Conservation (phyloP, 495 filamentous ascomycete genomes). For the Aspergillus ellipticus region DNA sequence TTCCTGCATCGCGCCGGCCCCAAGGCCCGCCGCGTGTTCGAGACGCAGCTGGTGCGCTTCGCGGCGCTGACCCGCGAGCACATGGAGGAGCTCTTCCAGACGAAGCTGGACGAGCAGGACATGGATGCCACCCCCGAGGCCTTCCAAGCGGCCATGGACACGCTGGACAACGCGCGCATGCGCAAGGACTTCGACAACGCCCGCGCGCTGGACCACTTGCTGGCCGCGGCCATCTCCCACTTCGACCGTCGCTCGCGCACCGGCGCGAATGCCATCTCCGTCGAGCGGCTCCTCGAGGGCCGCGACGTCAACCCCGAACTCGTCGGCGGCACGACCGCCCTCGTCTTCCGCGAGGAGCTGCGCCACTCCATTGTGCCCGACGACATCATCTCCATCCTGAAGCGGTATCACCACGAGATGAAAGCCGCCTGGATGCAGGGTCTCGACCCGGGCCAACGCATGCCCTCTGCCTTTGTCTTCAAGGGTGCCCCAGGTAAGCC, state of each 20-base stretch:
- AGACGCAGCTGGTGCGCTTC: constrained; percentile 14
- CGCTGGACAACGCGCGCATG: constrained; percentile 15
- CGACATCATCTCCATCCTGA: constrained; percentile 13
- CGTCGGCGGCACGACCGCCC: background rate
- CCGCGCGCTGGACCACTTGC: constrained; percentile 15
- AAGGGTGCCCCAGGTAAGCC: constrained; percentile 16
- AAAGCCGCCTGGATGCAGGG: constrained; percentile 13
- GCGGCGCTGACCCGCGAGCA: constrained; percentile 11
- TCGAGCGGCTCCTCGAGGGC: constrained; percentile 13
- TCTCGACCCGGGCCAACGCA: constrained; percentile 3
- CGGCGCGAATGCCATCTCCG: background rate
- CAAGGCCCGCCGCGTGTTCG: background rate
- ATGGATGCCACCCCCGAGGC: constrained; percentile 17
- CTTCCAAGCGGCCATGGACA: constrained; percentile 16
- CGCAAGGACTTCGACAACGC: constrained; percentile 20
- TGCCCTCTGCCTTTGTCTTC: constrained; percentile 17
- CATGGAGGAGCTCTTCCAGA: constrained; percentile 16
- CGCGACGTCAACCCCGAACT: constrained; percentile 15
- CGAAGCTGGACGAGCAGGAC: constrained; percentile 13
- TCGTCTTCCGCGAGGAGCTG: constrained; percentile 14
- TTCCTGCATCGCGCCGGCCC: constrained; percentile 3
- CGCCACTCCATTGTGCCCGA: constrained; percentile 17
- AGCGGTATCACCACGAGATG: constrained; percentile 18
- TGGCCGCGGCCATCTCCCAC: constrained; percentile 13
- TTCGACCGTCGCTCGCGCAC: constrained; percentile 9